Evolutionary conservation across 768 basidiomycete genomes (phyloP).

Genomic region (Pleurotus tuber-regium): DNA sequence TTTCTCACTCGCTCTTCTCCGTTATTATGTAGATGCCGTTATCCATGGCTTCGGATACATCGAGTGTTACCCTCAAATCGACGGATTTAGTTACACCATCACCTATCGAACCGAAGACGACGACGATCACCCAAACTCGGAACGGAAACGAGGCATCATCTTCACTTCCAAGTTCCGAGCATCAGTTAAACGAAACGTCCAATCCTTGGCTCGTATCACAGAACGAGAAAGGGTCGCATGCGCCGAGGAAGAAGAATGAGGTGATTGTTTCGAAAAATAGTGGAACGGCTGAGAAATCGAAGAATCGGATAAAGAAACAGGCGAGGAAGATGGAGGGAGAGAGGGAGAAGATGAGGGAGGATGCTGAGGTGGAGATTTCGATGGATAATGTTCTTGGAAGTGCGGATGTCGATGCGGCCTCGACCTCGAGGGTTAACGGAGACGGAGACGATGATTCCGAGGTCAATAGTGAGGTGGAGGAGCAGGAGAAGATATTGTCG

Average conservation of each 20-base stretch:
- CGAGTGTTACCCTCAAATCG: slow-evolving; percentile 68
- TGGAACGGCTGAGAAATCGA: slow-evolving; percentile 57
- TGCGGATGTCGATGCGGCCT: slow-evolving; percentile 31
- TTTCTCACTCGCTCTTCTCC: not conserved
- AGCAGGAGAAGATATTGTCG: slow-evolving; percentile 52
- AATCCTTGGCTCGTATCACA: slow-evolving; percentile 82
- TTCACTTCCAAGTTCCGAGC: slow-evolving; percentile 13
- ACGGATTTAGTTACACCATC: slow-evolving; percentile 45
- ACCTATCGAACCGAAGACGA: slow-evolving; percentile 24
- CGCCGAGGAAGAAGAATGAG: slow-evolving; percentile 70
- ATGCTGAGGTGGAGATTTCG: slow-evolving; percentile 79
- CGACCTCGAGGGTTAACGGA: slow-evolving; percentile 42
- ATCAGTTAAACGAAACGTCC: too few relatives aligned
- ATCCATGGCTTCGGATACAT: slow-evolving; percentile 44
- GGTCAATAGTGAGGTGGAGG: slow-evolving; percentile 64
- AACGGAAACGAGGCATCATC: slow-evolving; percentile 14
- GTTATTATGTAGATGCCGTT: not conserved
- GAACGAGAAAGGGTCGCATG: slow-evolving; percentile 70
- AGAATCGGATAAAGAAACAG: slow-evolving; percentile 72
- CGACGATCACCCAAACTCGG: slow-evolving; percentile 8
- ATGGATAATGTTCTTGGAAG: slow-evolving; percentile 47
- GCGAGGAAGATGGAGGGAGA: slow-evolving; percentile 54
- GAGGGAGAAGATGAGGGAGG: slow-evolving; percentile 60
- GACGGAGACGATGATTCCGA: slow-evolving; percentile 47
- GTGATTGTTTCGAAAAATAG: slow-evolving; percentile 70